Evolutionary conservation across 2,329 filamentous ascomycete species (phyloP).

Genomic region (Claviceps monticola): DNA sequence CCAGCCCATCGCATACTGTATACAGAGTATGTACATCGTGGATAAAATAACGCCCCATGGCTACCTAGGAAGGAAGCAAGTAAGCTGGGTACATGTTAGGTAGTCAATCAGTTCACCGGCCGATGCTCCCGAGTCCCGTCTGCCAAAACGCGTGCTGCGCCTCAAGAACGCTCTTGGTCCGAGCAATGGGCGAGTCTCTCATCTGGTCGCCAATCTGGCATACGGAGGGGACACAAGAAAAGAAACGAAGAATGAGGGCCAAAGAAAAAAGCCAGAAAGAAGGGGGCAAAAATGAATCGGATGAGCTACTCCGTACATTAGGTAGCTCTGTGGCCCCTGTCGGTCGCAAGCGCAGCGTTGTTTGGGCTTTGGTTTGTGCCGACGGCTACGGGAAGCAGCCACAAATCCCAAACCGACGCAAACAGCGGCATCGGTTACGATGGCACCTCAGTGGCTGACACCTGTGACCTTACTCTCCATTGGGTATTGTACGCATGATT

Average conservation of each 20-base stretch:
- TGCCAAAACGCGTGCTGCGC: not conserved
- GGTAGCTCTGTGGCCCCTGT: not conserved
- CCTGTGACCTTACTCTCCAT: not conserved
- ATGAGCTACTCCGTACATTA: not conserved
- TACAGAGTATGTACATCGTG: not conserved
- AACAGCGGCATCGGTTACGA: slow-evolving; percentile 6
- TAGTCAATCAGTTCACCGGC: not conserved
- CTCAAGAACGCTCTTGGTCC: not conserved
- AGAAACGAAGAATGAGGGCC: not conserved
- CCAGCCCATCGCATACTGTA: not conserved
- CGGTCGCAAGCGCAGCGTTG: not conserved
- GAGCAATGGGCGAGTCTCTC: slow-evolving; percentile 2
- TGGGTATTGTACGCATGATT: not conserved
- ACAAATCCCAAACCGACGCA: not conserved
- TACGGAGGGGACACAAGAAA: not conserved
- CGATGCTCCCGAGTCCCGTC: not conserved
- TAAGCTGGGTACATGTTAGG: not conserved
- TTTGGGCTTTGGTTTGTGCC: not conserved
- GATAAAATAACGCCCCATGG: too few relatives aligned
- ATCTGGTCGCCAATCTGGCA: slow-evolving; percentile 5
- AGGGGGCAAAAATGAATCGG: not conserved
- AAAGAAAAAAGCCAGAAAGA: not conserved
- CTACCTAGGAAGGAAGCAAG: too few relatives aligned
- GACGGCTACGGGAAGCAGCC: not conserved
- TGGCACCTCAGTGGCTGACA: slow-evolving; percentile 5